Percentiles rank a stretch among this genome's conserved stretches.
Conservation (phyloP, 257 asterid species). For the Salvia splendens region DNA sequence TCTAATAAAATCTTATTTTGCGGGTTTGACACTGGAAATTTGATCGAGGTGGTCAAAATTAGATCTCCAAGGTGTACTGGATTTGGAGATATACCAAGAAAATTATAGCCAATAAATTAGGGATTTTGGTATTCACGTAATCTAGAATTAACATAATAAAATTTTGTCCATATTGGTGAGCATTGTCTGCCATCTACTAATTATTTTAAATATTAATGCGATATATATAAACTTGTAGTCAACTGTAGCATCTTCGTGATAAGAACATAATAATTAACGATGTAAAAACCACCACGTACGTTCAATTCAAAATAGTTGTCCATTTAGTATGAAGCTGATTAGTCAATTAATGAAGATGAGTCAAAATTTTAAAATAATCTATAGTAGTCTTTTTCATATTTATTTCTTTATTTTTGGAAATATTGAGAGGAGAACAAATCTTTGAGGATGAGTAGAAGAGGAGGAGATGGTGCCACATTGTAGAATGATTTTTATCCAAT, state of each 20-base stretch:
- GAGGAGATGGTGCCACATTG: conserved; percentile 11
- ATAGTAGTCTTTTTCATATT: not conserved
- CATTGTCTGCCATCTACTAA: not conserved
- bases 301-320: not conserved
- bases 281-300: conserved; percentile 8
- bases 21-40: conserved; percentile 30
- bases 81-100: not conserved
- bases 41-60: conserved; percentile 38
- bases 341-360: not conserved
- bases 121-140: not conserved
- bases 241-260: not conserved
- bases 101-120: conserved; percentile 3
- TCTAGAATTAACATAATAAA: not conserved
- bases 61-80: conserved; percentile 22
- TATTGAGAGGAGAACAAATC: not conserved
- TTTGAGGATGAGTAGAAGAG: not conserved
- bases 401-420: not conserved
- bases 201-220: not conserved
- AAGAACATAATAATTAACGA: not conserved
- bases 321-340: conserved; percentile 9
- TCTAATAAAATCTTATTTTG: not conserved
- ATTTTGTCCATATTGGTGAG: conserved; percentile 1
- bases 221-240: not conserved
- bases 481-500: not conserved
- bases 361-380: conserved; percentile 7